Base-by-base conservation (phyloP, 805 yeast species). In the Starmerella riodocensis region DNA sequence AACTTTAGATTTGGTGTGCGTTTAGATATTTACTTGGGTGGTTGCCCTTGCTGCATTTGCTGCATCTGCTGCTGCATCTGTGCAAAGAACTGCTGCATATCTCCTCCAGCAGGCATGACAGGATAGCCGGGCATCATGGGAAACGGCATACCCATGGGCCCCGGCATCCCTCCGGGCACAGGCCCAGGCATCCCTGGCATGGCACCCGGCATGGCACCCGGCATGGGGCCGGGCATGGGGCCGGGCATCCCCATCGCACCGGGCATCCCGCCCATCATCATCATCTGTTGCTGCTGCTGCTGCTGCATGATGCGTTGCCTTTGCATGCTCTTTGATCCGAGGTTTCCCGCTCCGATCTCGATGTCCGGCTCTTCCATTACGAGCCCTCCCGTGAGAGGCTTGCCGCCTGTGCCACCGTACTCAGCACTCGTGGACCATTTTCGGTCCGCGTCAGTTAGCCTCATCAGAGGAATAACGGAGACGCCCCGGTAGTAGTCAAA, bases 391-490 rank as follows among this genome's bases (percentile, higher is more conserved):
- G 65, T 74, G 44, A 91, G 60, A 7, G 86, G 84, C 54, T 69
- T 72, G 16, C 94, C 96, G 36, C 88, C 93, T 31, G 95, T 80
- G 52, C 98, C 98, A 49, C 98, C 98, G 85, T 93, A 85, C 59
- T 83, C 88, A 3, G 97, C 95, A 42, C 70, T 65, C 26, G 74
- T 79, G 11, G 83, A 73, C 98, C 98, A 91, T 46, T 78, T 67
- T 54, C 69, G 74, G 59, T 91, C 98, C 17, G 96, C 94, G 43
- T 91, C 98, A 0, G 98, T 91, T 50, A 91, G 69, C 53, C 95
- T 73, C 43, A 72, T 73, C 36, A 91, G 63, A 13, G 97, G 95
- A 45, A 91, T 84, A 27, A 85, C 72, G 44, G 94, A 79, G 28
- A 78, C 69, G 46, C 98, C 98, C 42, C 78, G 78, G 55, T 78